Evolutionary conservation across 1,284 basidiomycete species (phyloP).

Genomic region (Cryptococcus deneoformans): DNA sequence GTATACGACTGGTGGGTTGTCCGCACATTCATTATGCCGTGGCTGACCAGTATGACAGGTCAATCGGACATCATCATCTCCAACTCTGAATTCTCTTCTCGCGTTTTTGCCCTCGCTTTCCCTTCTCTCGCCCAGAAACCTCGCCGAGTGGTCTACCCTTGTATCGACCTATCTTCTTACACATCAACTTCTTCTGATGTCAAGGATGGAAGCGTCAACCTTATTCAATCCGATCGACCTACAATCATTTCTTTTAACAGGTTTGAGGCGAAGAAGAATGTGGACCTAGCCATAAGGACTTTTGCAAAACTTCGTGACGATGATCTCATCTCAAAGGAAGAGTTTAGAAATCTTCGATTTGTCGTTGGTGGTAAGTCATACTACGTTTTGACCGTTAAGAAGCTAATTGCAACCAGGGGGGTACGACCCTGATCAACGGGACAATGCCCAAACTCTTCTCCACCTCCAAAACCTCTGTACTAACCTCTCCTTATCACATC

Average conservation of each 20-base stretch:
- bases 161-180: constrained; percentile 77
- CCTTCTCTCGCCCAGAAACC: constrained; percentile 58
- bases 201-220: constrained; percentile 54
- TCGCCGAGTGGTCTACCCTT: constrained; percentile 84
- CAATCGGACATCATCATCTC: constrained; percentile 87
- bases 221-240: constrained; percentile 66
- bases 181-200: constrained; percentile 28
- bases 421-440: constrained; percentile 66
- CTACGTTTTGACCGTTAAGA: not conserved
- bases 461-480: constrained; percentile 60
- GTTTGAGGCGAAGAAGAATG: constrained; percentile 95
- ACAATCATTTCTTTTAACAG: constrained; percentile 89
- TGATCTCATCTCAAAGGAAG: constrained; percentile 16
- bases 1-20: constrained; percentile 70
- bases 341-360: constrained; percentile 54
- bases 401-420: constrained; percentile 56
- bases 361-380: constrained; percentile 68
- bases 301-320: constrained; percentile 53
- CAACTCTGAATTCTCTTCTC: constrained; percentile 86
- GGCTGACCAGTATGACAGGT: constrained; percentile 50
- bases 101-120: constrained; percentile 75
- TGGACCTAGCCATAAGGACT: constrained; percentile 72
- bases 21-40: not conserved
- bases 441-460: constrained; percentile 66
- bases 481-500: constrained; percentile 53